phyloP scores from a whole-genome alignment of 331 rosid genomes.

The Rhamnella rubrinervis region DNA sequence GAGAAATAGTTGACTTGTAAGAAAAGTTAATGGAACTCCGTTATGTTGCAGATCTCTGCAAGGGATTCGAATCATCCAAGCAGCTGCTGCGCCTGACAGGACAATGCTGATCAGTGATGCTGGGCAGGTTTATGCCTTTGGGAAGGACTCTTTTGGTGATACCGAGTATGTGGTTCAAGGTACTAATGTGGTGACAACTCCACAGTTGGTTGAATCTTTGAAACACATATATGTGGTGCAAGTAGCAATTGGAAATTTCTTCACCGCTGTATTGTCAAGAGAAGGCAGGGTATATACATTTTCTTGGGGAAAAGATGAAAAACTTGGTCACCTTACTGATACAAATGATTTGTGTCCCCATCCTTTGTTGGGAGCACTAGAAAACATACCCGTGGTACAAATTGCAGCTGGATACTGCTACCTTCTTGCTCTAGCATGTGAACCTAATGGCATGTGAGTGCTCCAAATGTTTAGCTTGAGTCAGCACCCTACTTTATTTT shows the following conservation, averaged over 20 bases:
- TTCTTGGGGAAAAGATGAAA: conserved; percentile 84
- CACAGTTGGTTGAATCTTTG: conserved; percentile 74
- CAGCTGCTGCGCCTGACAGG: conserved; percentile 84
- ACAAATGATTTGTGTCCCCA: conserved; percentile 68
- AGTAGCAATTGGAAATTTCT: conserved; percentile 94
- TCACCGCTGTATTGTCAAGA: conserved; percentile 94
- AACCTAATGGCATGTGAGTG: conserved; percentile 91
- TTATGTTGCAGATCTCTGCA: conserved; percentile 82
- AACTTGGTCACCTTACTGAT: conserved; percentile 86
- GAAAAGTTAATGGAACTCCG: conserved; percentile 44
- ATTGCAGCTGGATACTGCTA: conserved; percentile 98
- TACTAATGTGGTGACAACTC: conserved; percentile 51
- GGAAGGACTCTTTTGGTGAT: conserved; percentile 92
- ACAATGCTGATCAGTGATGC: conserved; percentile 91
- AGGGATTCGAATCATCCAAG: conserved; percentile 86
- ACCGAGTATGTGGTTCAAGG: conserved; percentile 74
- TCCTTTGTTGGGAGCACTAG: conserved; percentile 77
- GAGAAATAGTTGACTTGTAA: conserved; percentile 40
- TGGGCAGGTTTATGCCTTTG: conserved; percentile 81
- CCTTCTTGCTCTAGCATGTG: conserved; percentile 94
- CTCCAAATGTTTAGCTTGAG: conserved; percentile 11
- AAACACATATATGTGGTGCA: conserved; percentile 86
- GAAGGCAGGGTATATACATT: conserved; percentile 92
- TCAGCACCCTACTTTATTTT: background rate
- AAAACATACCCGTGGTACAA: conserved; percentile 86